phyloP scores from a whole-genome alignment of 1,284 basidiomycete genomes.

The Marasmius oreades region DNA sequence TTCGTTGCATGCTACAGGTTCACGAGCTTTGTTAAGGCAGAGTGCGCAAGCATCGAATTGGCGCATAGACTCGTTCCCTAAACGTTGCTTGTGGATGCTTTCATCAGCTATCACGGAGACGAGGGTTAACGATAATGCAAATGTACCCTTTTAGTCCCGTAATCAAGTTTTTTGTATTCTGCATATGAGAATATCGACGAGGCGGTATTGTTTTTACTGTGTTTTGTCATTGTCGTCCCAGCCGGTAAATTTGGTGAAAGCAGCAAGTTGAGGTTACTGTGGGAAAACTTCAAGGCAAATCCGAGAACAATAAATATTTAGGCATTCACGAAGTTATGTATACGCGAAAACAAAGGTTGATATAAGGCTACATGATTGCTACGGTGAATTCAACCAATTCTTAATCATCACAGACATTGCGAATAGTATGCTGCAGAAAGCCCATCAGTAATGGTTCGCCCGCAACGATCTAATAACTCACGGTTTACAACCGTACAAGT shows the following conservation, averaged over 20 bases:
- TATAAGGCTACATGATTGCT: too few relatives aligned
- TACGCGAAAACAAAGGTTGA: too few relatives aligned
- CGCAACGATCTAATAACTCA: background rate
- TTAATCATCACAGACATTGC: background rate
- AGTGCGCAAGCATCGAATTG: constrained; percentile 84
- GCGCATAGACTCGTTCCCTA: constrained; percentile 89
- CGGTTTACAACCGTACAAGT: background rate
- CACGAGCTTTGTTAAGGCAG: constrained; percentile 75
- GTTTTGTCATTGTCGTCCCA: constrained; percentile 64
- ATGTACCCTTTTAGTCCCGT: constrained; percentile 73
- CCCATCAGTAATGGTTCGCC: background rate
- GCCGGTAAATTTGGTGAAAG: too few relatives aligned
- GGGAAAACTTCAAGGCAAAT: too few relatives aligned
- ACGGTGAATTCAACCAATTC: too few relatives aligned
- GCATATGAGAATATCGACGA: constrained; percentile 85
- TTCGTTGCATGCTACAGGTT: constrained; percentile 77
- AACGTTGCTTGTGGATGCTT: constrained; percentile 56
- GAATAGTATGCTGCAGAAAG: background rate
- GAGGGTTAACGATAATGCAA: constrained; percentile 8
- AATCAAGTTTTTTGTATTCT: constrained; percentile 79
- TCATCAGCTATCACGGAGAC: background rate
- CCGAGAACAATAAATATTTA: too few relatives aligned
- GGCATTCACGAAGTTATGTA: too few relatives aligned
- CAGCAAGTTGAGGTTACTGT: too few relatives aligned
- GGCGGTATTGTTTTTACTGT: constrained; percentile 86